Conservation (phyloP, 305 asterid genomes). For the Fraxinus ornus region DNA sequence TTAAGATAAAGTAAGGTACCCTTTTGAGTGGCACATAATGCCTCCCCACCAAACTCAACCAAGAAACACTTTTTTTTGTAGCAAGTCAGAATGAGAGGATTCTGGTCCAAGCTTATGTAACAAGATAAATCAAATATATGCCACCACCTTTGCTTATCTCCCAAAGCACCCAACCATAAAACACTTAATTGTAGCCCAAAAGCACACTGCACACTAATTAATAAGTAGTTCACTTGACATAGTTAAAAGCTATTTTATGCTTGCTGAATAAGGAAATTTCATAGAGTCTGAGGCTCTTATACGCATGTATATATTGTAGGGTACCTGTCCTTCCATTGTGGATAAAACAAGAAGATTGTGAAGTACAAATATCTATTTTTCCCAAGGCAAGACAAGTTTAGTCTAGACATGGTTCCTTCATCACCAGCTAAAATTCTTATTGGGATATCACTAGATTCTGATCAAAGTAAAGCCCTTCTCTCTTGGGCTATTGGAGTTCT, state of each 20-base stretch:
- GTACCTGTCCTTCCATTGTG: slow-evolving; percentile 20
- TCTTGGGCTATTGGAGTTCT: slow-evolving; percentile 52
- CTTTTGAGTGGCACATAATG: slow-evolving; percentile 29
- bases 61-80: not conserved
- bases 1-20: slow-evolving; percentile 26
- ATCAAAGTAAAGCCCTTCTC: slow-evolving; percentile 56
- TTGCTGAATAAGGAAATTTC: slow-evolving; percentile 52
- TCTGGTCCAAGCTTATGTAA: slow-evolving; percentile 48
- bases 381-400: not conserved
- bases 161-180: slow-evolving; percentile 66
- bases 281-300: slow-evolving; percentile 30
- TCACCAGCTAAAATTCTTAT: slow-evolving; percentile 56
- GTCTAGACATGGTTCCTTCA: slow-evolving; percentile 31
- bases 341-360: slow-evolving; percentile 1
- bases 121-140: slow-evolving; percentile 58
- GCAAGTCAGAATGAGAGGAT: slow-evolving; percentile 14
- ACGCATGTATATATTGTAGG: slow-evolving; percentile 31
- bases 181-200: slow-evolving; percentile 43
- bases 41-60: slow-evolving; percentile 53
- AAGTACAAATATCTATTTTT: not conserved
- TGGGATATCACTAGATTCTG: slow-evolving; percentile 61
- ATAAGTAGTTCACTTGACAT: slow-evolving; percentile 15
- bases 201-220: slow-evolving; percentile 19
- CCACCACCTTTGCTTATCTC: slow-evolving; percentile 82
- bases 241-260: slow-evolving; percentile 36